phyloP scores from a whole-genome alignment of 441 rosid genomes.

The Syzygium malaccense region DNA sequence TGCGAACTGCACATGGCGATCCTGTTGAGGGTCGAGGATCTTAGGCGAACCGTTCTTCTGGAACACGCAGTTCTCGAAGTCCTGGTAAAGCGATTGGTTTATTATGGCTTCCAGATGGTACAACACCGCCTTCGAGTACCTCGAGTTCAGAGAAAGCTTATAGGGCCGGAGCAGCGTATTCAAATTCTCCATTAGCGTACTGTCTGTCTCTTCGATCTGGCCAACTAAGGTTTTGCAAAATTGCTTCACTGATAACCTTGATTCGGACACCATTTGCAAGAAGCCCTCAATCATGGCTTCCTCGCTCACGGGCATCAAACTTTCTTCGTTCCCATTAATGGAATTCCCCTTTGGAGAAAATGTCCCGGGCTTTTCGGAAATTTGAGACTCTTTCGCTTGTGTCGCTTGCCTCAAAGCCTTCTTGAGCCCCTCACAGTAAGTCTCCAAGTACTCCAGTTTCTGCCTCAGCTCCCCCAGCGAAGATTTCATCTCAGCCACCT shows the following conservation, averaged over 20 bases:
- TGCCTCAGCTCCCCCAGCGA: conserved; percentile 62
- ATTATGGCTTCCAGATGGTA: conserved; percentile 76
- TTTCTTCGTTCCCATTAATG: conserved; percentile 19
- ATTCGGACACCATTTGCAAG: conserved; percentile 87
- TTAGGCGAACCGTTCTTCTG: conserved; percentile 75
- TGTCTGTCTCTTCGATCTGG: conserved; percentile 72
- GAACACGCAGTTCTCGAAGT: conserved; percentile 75
- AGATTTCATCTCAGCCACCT: conserved; percentile 73
- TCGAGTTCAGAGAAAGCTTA: conserved; percentile 54
- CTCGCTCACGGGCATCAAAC: conserved; percentile 67
- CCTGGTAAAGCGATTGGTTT: conserved; percentile 79
- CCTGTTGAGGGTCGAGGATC: conserved; percentile 63
- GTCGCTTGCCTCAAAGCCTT: conserved; percentile 66
- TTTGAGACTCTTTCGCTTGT: conserved; percentile 23
- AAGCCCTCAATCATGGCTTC: conserved; percentile 89
- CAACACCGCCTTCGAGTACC: conserved; percentile 54
- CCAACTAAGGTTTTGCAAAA: conserved; percentile 68
- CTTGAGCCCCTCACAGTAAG: conserved; percentile 74
- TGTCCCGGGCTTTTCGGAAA: conserved; percentile 19
- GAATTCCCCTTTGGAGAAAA: conserved; percentile 29
- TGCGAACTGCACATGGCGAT: conserved; percentile 63
- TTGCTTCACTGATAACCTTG: conserved; percentile 86
- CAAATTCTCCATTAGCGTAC: conserved; percentile 42
- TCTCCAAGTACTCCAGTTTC: conserved; percentile 77
- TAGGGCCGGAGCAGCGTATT: conserved; percentile 57